Percentiles rank a stretch among this genome's conserved stretches.
Evolutionary conservation across 192 early-diverging fungal genomes (phyloP).

Genomic region (Gonapodya prolifera): DNA sequence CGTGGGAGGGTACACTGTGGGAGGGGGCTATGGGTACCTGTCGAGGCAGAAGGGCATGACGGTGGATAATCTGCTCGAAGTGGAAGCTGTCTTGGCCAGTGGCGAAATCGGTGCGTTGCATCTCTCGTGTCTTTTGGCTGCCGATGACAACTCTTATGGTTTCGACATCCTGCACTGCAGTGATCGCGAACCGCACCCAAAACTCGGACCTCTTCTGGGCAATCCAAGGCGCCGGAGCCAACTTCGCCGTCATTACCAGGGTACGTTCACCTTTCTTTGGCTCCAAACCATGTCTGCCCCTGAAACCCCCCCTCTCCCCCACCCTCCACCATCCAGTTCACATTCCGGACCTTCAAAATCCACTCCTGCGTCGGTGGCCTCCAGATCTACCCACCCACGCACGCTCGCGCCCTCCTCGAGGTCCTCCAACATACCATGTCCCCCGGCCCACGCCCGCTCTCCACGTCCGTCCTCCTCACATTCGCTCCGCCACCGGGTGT

Average conservation of each 20-base stretch:
- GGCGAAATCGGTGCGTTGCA: constrained; percentile 10
- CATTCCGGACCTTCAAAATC: neutral
- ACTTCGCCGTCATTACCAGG: constrained; percentile 16
- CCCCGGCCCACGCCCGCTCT: neutral
- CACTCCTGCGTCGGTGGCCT: neutral
- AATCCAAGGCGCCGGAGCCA: constrained; percentile 12
- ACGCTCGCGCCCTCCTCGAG: neutral
- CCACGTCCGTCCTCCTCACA: neutral
- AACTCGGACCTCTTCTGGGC: constrained; percentile 10
- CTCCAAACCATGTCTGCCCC: neutral
- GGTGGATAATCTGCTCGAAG: constrained; percentile 14
- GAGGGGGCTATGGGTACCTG: constrained; percentile 15
- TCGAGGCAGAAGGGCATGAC: constrained; percentile 13
- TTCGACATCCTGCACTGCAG: neutral
- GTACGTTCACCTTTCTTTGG: neutral
- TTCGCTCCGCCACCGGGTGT: neutral
- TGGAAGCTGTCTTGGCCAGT: constrained; percentile 5
- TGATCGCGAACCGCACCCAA: neutral
- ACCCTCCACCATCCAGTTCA: neutral
- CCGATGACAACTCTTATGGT: constrained; percentile 7
- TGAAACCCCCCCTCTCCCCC: neutral
- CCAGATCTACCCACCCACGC: neutral
- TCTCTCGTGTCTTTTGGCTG: constrained; percentile 1
- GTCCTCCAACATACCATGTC: neutral
- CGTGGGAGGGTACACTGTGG: constrained; percentile 10